Evolutionary conservation across 2,329 filamentous ascomycete species (phyloP), one percentile per base, ranked within the genome.

Genomic region (Huntiella decipiens): DNA sequence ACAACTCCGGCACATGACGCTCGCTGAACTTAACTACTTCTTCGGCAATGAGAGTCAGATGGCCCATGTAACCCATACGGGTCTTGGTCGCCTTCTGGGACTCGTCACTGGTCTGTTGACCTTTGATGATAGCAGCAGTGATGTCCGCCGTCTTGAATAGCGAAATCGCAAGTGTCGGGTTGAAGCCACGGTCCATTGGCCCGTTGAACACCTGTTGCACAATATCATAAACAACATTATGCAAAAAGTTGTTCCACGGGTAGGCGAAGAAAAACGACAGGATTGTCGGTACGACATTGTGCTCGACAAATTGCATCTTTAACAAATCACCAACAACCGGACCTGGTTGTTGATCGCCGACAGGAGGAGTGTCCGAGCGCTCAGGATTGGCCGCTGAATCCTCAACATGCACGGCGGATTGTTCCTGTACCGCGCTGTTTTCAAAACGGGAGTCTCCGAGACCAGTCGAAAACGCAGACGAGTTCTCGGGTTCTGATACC

Each of bases 181-280:
- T 98, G 64, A 81, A 95, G 22, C 91, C 87, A 50, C 86, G 81
- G 54, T 96, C 88, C 82, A 98, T 94, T 0, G 86, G 86, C 6
- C 91, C 91, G 58, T 98, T 98, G 62, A 98, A 96, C 1, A 98
- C 91, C 65, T 98, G 91, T 61, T 98, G 91, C 38, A 98, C 84
- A 56, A 98, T 87, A 60, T 98, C 91, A 59, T 98, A 98, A 41
- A 98, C 91, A 38, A 98, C 91, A 57, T 98, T 98, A 63, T 98
- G 91, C 38, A 98, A 71, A 58, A 98, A 98, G 61, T 98, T 98
- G 63, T 98, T 98, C 91, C 91, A 98, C 1, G 91, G 88, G 57
- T 96, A 98, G 50, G 81, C 77, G 67, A 98, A 98, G 65, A 98
- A 98, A 66, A 96, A 96, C 48, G 86, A 83, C 85, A 98, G 64